These are phyloP conservation scores for Borealophlyctis nickersoniae DNA, from an alignment of 192 early-diverging fungal species.

Conservation along the genomic window DNA sequence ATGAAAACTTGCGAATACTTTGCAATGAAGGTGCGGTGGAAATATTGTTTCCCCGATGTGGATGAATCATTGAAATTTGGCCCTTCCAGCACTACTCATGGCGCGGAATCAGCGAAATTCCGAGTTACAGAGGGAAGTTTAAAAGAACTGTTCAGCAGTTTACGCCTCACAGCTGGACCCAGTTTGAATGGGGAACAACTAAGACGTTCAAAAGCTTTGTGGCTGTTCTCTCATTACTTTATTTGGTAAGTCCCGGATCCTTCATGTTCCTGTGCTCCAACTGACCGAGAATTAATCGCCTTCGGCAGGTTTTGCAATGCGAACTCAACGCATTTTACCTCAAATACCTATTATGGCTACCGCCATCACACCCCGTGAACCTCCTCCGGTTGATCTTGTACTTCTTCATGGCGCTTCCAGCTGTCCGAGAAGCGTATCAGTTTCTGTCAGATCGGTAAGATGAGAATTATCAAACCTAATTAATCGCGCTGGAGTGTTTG, in stretches of 20 bases:
- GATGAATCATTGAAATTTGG: too few species aligned
- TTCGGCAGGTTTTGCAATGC: constrained; percentile 61
- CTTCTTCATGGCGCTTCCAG: constrained; percentile 85
- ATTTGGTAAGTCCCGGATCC: constrained; percentile 52
- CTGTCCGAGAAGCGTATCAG: constrained; percentile 85
- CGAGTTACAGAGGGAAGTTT: constrained; percentile 78
- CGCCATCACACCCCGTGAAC: constrained; percentile 81
- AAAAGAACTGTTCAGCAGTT: constrained; percentile 88
- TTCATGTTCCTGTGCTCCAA: too few species aligned
- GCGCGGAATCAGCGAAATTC: constrained; percentile 85
- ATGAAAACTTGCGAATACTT: constrained; percentile 98
- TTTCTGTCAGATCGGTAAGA: constrained; percentile 70
- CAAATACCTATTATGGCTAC: constrained; percentile 90
- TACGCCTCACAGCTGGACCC: constrained; percentile 92
- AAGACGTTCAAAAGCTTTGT: constrained; percentile 84
- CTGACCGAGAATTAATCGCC: background rate
- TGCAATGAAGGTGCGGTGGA: constrained; percentile 76
- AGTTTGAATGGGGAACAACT: constrained; percentile 87
- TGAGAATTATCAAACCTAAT: constrained; percentile 10
- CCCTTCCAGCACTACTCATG: constrained; percentile 92
- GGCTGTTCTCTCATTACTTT: constrained; percentile 68
- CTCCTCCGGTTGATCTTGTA: constrained; percentile 70
- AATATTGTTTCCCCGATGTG: too few species aligned
- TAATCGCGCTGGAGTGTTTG: background rate
- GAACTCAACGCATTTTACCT: constrained; percentile 95